Base-by-base conservation (phyloP, 1,284 basidiomycete species). In the Leccinum brunneo-olivaceum region DNA sequence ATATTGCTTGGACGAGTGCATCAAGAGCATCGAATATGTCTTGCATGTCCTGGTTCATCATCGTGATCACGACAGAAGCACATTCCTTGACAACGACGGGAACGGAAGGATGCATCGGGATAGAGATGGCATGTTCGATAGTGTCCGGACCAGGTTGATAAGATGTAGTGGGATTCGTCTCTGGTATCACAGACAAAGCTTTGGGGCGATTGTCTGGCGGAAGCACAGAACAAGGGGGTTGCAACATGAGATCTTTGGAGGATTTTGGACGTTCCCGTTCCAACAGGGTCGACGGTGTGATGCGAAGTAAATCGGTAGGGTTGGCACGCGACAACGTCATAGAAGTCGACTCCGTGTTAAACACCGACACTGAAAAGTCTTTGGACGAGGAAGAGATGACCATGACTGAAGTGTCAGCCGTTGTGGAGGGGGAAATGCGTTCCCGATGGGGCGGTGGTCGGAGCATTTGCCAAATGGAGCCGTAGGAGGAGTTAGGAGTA, bases 1-100 rank as follows among this genome's bases (percentile, higher is more conserved):
- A 55, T 43, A 86, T 73, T 25, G 72, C 72, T 16, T 63, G 61
- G 44, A 71, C 64, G 29, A 86, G 69, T 1, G 73, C 76, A 51
- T 85, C 81, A 19, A 84, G 65, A 2, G 78, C 80, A 27, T 77
- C 73, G 32, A 77, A 55, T 25, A 82, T 66, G 53, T 83, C 81
- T 40, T 73, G 67, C 39, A 81, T 53, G 44, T 84, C 79, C 40
- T 64, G 65, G 9, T 67, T 65, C 18, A 76, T 58, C 21, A 62
- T 63, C 14, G 70, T 66, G 5, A 67, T 53, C 25, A 76, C 52
- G 9, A 70, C 67, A 12, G 69, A 68, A 16, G 67, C 64, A 45
- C 73, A 77, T 50, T 81, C 61, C 34, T 70, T 50, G 74, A 72
- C 16, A 69, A 74, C 18, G 25, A 24, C 32, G 10, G 58, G 43